Evolutionary conservation across 768 basidiomycete species (phyloP), one percentile per base, ranked within the genome.

Genomic region (Mycena rosella): DNA sequence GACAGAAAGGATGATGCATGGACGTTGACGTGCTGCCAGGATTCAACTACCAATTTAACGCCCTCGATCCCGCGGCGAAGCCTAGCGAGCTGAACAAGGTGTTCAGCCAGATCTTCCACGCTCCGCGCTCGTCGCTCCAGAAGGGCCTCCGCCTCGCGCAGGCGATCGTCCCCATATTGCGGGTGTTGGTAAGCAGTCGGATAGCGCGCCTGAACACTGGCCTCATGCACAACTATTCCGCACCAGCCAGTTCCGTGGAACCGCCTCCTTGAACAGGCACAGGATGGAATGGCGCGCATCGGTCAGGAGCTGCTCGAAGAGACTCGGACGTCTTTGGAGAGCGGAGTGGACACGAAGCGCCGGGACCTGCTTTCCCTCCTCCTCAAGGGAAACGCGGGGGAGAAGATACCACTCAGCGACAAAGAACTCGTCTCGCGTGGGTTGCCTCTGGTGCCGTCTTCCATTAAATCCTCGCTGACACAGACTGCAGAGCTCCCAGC

Each of bases 301-400:
- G 53, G 59, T 3, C 24, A 27, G 36, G 13, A 53, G 53, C 51
- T 69, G 0, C 58, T 69, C 0, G 14, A 30, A 5, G 52, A 51
- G 3, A 56, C 42, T 9, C 54, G 51, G 22, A 49, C 27, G 7
- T n/a, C 40, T 42, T 24, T 22, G 18, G 15, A 40, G 45, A 32
- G 30, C 8, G 52, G 29, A 24, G 32, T 1, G 2, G 42, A 48
- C 4, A 18, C 17, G 3, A 15, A n/a, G 27, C 42, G 24, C 5
- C 79, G 83, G 8, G 86, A 87, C 72, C 63, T 87, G 11, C 72
- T 87, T 20, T 83, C 80, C 7, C 69, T 85, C 13, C 76, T 87
- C 14, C 76, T 87, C 63, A 79, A 77, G 59, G 85, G 85, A 7
- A 88, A 87, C 72, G 78, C 86, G 79, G 82, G 83, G 72, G 68